Evolutionary conservation across 2,329 filamentous ascomycete genomes (phyloP), one percentile per base, ranked within the genome.

Genomic region (Acephala macrosclerotiorum): DNA sequence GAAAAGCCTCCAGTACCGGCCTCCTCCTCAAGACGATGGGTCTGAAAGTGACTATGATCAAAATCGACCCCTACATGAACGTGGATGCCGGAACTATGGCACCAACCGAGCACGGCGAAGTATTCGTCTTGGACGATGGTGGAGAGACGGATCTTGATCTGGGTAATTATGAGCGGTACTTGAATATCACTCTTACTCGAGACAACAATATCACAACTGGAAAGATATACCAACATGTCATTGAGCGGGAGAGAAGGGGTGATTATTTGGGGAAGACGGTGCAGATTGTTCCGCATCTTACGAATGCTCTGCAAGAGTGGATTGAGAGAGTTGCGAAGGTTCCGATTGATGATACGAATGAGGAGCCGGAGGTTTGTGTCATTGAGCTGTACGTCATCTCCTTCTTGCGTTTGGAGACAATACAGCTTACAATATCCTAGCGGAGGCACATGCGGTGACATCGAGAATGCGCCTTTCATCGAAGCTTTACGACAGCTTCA

Each of bases 191-290:
- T 62, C 84, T 97, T 67, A 92, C 88, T 14, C 85, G 89, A 67
- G 93, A 97, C 72, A 93, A 95, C 83, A 98, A 97, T 80, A 96
- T 98, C 79, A 98, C 95, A 4, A 97, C 95, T 11, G 95, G 95
- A 76, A 97, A 97, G 83, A 93, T 98, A 71, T 98, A 97, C 80
- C 86, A 92, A 75, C 88, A 91, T 74, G 94, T 97, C 60, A 94
- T 97, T 74, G 88, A 93, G 75, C 88, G 87, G 65, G 58, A 42
- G 26, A 56, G 51, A 18, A 8, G 26, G 26, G 51, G 51, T 16
- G 90, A 95, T 77, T 97, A 97, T 75, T 86, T 97, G 16, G 95
- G 95, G 71, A 89, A 91, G 78, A 93, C 94, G 26, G 90, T 96
- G 18, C 93, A 97, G 79, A 91, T 96, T 38, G 93, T 97, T 9